Base-by-base conservation (phyloP, 257 asterid genomes). In the Solanum lycopersicoides region DNA sequence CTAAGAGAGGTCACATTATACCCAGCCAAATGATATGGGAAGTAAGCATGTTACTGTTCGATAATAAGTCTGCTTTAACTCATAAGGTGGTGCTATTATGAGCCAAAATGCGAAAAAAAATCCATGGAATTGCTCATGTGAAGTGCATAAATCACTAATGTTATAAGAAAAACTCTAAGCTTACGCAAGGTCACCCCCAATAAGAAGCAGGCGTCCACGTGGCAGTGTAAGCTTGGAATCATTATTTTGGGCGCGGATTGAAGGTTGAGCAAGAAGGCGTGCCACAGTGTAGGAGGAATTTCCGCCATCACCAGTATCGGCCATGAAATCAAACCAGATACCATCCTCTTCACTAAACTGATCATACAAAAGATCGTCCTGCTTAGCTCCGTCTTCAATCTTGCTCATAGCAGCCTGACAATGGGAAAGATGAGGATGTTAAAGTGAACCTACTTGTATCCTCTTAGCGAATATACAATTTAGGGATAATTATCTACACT, bases 151-250 rank as follows among this genome's bases (percentile, higher is more conserved):
- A 79, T 21, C 66, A 50, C 30, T 47, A 80, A 28, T 30, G 68
- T 30, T 80, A 23, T 18, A 82, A 72, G 44, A 86, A 59, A 76
- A 86, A 84, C 50, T 85, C 35, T 37, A 91, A 90, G 85, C 98
- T 93, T 93, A 95, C 97, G 98, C 98, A 82, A 95, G 98, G 92
- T 95, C 97, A 85, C 98, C 98, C 87, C 98, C 98, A 73, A 95
- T 91, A 83, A 95, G 94, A 76, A 95, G 95, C 91, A 95, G 90
- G 89, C 91, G 91, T 84, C 93, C 94, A 16, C 98, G 95, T n/a
- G 94, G 98, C 72, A 95, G 91, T 30, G 60, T 88, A 83, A 90
- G 88, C 82, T 32, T 21, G 68, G 98, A 93, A 87, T 89, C 93
- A 87, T 90, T 69, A 88, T 63, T 87, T 53, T 88, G 92, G 90